Evolutionary conservation across 805 yeast genomes (phyloP).

Genomic region (Ogataea parapolymorpha): DNA sequence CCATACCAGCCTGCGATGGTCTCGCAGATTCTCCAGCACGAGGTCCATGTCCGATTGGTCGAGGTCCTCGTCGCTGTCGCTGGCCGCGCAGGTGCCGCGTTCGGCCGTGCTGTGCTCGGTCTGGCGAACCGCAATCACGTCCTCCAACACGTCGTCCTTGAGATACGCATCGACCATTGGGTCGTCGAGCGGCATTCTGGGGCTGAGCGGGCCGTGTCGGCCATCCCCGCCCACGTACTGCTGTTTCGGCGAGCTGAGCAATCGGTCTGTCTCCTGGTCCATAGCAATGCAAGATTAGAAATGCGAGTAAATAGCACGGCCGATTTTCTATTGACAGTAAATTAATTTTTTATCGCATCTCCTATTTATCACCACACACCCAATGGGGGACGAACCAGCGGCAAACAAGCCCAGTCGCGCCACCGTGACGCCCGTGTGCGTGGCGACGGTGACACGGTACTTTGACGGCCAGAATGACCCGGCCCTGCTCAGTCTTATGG

Average conservation of each 20-base stretch:
- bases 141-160: slow-evolving; percentile 10
- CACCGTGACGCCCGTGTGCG: slow-evolving; percentile 42
- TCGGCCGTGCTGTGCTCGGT: not conserved
- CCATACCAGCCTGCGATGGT: slow-evolving; percentile 44
- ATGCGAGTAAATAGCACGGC: not conserved
- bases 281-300: not conserved
- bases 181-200: slow-evolving; percentile 1
- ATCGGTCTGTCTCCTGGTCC: not conserved
- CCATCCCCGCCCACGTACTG: not conserved
- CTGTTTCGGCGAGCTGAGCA: not conserved
- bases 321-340: not conserved
- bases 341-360: not conserved
- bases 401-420: not conserved
- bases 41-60: slow-evolving; percentile 42
- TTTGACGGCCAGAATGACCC: slow-evolving; percentile 48
- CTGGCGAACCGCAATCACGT: not conserved
- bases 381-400: slow-evolving; percentile 4
- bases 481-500: slow-evolving; percentile 47
- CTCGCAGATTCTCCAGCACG: slow-evolving; percentile 46
- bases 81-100: too few relatives aligned
- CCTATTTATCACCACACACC: not conserved
- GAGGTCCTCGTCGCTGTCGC: slow-evolving; percentile 23
- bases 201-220: not conserved
- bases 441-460: slow-evolving; percentile 57
- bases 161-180: slow-evolving; percentile 1